Evolutionary conservation across 1,284 basidiomycete genomes (phyloP), one percentile per base, ranked within the genome.

Genomic region (Cerrena zonata): DNA sequence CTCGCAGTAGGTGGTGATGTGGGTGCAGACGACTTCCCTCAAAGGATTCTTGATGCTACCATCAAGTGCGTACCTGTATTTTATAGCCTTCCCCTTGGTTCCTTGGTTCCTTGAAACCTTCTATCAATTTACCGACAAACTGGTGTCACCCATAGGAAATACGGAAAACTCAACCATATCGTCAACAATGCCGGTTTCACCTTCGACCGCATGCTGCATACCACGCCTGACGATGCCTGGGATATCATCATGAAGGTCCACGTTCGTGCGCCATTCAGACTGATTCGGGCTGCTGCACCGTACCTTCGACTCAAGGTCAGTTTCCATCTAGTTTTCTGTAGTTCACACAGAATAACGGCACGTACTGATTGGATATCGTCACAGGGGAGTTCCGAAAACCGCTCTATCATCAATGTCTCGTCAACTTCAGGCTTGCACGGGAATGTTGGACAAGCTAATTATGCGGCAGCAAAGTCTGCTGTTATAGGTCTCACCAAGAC

Each of bases 171-270:
- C 49, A 89, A 91, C 66, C 89, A 91, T 65, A 89, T 93, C 51
- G 78, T 92, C 39, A 91, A 91, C 72, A 92, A 92, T 57, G 86
- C 89, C 50, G 90, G 90, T 40, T 93, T 92, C 73, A 92, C 91
- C 2, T 89, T 79, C 60, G 90, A 93, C 76, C 84, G 82, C 68
- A 93, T 93, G 91, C 71, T 90, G 39, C 90, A 92, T 71, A 91
- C 88, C 2, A 90, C 85, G 58, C 82, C 86, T 5, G 91, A 93
- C 66, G 88, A 89, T 38, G 80, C 82, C 1, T 93, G 82, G 66
- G 86, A 91, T 58, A 73, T 89, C 57, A 92, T 93, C 64, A 74
- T 86, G 69, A 89, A 88, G 64, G 84, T 91, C 54, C 89, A 88
- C 70, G 81, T 86, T 65, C 77, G 81, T 38, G 86, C 85, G n/a